Conservation (phyloP, 495 filamentous ascomycete genomes). For the Daldinia concentrica region DNA sequence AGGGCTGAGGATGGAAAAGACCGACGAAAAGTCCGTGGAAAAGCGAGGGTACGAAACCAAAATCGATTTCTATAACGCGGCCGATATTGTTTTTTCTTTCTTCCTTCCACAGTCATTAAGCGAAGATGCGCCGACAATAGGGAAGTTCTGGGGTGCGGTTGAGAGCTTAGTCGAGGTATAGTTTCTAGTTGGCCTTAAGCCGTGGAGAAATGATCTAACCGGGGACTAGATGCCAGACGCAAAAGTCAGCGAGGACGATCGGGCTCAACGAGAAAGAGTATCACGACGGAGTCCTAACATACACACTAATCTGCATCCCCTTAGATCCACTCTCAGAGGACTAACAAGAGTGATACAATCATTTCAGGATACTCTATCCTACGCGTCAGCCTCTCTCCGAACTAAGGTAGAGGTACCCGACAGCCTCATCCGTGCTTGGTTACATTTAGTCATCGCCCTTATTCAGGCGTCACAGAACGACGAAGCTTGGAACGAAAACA, state of each 20-base stretch:
- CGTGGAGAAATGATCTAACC: background rate
- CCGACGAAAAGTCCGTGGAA: conserved; percentile 20
- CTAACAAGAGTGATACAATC: conserved; percentile 34
- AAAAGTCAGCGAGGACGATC: background rate
- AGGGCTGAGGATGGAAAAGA: conserved; percentile 20
- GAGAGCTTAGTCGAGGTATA: conserved; percentile 39
- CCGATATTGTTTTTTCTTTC: conserved; percentile 48
- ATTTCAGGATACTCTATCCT: conserved; percentile 43
- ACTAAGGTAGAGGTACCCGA: conserved; percentile 43
- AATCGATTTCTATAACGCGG: conserved; percentile 46
- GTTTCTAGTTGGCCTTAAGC: background rate
- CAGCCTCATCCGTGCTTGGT: conserved; percentile 46
- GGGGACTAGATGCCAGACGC: conserved; percentile 7
- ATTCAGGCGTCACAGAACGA: conserved; percentile 27
- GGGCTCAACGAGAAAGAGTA: background rate
- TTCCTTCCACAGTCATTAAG: conserved; percentile 44
- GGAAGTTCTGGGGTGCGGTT: conserved; percentile 52
- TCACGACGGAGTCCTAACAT: background rate
- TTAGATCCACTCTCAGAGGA: conserved; percentile 31
- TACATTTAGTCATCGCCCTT: conserved; percentile 47
- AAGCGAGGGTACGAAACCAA: conserved; percentile 36
- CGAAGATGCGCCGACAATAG: conserved; percentile 37
- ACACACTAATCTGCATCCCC: background rate
- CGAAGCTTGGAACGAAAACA: conserved; percentile 34
- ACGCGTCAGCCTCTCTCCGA: conserved; percentile 20